Base-by-base conservation (phyloP, 164 flowering plant genomes). In the Annona cherimola region DNA sequence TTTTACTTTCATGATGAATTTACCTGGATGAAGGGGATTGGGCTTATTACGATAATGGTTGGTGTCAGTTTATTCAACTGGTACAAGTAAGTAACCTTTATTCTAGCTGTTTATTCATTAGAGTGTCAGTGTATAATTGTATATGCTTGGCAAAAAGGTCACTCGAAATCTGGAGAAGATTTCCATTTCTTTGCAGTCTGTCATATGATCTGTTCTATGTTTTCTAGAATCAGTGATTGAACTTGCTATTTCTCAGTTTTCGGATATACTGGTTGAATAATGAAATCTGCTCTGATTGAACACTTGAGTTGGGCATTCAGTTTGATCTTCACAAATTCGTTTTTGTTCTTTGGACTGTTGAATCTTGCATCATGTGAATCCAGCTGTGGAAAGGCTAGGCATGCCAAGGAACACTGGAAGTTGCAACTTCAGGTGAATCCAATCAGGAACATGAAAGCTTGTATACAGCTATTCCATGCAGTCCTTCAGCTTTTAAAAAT, bases 31-130 rank as follows among this genome's bases (percentile, higher is more conserved):
- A 95, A 93, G 83, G 99, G 97, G 65, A 67, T 79, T 81, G 99
- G 99, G 60, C 97, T 95, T 40, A 20, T 85, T 63, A 85, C 75
- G 42, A 95, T 95, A 54, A 90, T 95, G 88, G 20, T 90, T 79
- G 99, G 99, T 76, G 99, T 95, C 74, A 81, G 98, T 79, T 84
- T 95, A 68, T 95, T 93, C 84, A 95, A 95, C 75, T 93, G 93
- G 96, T 95, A 88, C 97, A 95, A 95, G 98, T 93, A 89, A 95
- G 98, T 91, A 26, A 26, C 35, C 35, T 26, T 26, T 26, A 26
- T 26, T 26, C 6, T 19, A 5, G n/a, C 26, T 16, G 14, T 19
- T 16, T 60, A 5, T 60, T 19, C 35, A 14, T 46, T 5, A 46
- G 6, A 46, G 12, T 46, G 12, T 46, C 7, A 46, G 11, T 6